Percentiles rank a stretch among this genome's conserved stretches.
These are phyloP conservation scores for Sporobolomyces roseus DNA, from an alignment of 768 basidiomycete species.

Conservation along the genomic window DNA sequence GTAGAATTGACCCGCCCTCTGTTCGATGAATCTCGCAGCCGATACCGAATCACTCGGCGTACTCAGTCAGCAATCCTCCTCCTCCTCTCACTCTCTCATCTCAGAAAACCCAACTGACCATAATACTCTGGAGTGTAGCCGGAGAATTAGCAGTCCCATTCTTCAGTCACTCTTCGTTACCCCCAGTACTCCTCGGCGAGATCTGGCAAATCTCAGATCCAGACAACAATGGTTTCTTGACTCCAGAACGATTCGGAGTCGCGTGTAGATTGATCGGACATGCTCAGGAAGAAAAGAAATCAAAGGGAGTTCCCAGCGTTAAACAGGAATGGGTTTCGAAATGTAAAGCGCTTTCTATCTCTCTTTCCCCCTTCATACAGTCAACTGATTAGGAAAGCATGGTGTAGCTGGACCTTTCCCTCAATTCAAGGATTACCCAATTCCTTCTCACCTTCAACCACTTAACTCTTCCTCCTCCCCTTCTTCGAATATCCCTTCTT, in stretches of 20 bases:
- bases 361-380: slow-evolving; percentile 12
- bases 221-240: slow-evolving; percentile 87
- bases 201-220: slow-evolving; percentile 91
- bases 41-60: slow-evolving; percentile 77
- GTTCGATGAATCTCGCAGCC: slow-evolving; percentile 49
- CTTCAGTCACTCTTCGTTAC: slow-evolving; percentile 76
- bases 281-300: slow-evolving; percentile 59
- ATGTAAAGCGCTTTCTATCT: slow-evolving; percentile 59
- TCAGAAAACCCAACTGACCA: too few species aligned
- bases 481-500: neutral
- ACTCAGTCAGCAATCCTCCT: slow-evolving; percentile 52
- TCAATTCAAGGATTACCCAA: slow-evolving; percentile 66
- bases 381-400: slow-evolving; percentile 14
- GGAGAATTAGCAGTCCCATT: slow-evolving; percentile 86
- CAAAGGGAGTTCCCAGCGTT: slow-evolving; percentile 12
- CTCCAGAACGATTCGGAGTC: slow-evolving; percentile 77
- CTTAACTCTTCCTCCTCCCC: too few species aligned
- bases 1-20: neutral
- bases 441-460: slow-evolving; percentile 57
- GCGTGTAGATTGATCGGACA: slow-evolving; percentile 88
- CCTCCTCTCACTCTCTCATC: neutral
- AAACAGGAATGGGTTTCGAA: slow-evolving; percentile 58
- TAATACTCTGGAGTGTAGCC: slow-evolving; percentile 47
- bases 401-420: slow-evolving; percentile 83
- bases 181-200: slow-evolving; percentile 71